Evolutionary conservation across 2,329 filamentous ascomycete species (phyloP).

Genomic region (Dactylellina haptotyla): DNA sequence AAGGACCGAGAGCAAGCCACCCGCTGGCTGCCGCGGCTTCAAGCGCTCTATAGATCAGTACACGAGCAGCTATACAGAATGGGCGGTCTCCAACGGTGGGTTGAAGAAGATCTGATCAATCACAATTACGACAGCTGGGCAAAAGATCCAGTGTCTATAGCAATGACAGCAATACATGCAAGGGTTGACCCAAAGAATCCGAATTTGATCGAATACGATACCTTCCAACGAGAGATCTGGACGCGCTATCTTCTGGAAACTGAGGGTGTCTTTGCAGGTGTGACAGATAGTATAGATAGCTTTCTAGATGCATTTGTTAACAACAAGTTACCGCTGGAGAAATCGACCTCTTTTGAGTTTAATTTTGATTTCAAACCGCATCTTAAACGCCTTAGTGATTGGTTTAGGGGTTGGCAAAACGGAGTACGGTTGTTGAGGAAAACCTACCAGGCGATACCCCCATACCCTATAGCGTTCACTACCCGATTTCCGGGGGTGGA

Average conservation of each 20-base stretch:
- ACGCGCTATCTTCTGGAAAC: neutral
- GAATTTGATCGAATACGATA: conserved; percentile 8
- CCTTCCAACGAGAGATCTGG: conserved; percentile 19
- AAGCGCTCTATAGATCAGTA: conserved; percentile 1
- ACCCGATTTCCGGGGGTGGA: neutral
- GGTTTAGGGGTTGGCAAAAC: conserved; percentile 29
- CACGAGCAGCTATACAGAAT: conserved; percentile 2
- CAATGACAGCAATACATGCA: conserved; percentile 5
- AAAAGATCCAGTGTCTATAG: neutral
- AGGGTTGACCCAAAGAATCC: neutral
- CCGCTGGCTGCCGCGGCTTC: neutral
- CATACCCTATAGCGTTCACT: neutral
- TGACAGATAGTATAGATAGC: neutral
- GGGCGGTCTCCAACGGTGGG: conserved; percentile 16
- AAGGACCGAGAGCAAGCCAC: conserved; percentile 8
- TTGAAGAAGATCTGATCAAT: conserved; percentile 16
- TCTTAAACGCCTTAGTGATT: conserved; percentile 19
- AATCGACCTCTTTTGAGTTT: conserved; percentile 19
- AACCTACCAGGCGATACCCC: conserved; percentile 15
- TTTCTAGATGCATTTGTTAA: neutral
- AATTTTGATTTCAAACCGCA: conserved; percentile 20
- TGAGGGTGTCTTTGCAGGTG: neutral
- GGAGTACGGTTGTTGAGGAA: neutral
- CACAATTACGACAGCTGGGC: conserved; percentile 6
- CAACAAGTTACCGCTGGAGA: neutral